Evolutionary conservation across 345 rosid species (phyloP).

Genomic region (Passiflora organensis): DNA sequence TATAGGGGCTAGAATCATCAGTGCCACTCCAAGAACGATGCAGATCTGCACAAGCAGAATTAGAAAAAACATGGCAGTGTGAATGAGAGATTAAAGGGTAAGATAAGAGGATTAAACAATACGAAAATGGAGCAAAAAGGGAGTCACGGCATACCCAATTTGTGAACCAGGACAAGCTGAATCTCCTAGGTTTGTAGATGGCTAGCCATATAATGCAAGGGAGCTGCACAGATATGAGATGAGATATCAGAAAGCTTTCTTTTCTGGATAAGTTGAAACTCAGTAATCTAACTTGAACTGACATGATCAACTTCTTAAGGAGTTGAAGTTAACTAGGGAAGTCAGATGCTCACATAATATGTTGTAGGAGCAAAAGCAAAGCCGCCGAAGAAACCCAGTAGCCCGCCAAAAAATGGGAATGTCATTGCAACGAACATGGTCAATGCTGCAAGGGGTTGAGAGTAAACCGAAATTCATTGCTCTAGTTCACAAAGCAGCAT

Average conservation of each 20-base stretch:
- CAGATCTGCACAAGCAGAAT: slow-evolving; percentile 26
- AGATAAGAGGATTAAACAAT: too few relatives aligned
- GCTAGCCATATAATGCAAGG: slow-evolving; percentile 78
- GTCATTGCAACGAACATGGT: slow-evolving; percentile 52
- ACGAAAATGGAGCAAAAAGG: too few relatives aligned
- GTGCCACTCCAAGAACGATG: slow-evolving; percentile 31
- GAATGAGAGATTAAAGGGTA: too few relatives aligned
- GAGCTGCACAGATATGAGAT: slow-evolving; percentile 34
- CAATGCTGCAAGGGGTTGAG: slow-evolving; percentile 32
- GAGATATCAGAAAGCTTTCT: not conserved
- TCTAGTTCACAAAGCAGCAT: too few relatives aligned
- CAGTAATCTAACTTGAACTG: too few relatives aligned
- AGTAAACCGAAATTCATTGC: too few relatives aligned
- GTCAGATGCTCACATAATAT: slow-evolving; percentile 42
- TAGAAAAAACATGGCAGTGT: not conserved
- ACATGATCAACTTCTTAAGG: too few relatives aligned
- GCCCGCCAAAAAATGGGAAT: slow-evolving; percentile 72
- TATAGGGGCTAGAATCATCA: slow-evolving; percentile 46
- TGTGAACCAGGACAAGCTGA: slow-evolving; percentile 51
- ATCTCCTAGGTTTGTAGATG: slow-evolving; percentile 57
- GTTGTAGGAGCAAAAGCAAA: slow-evolving; percentile 77
- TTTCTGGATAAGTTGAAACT: too few relatives aligned
- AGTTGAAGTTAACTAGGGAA: too few relatives aligned
- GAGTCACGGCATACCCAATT: too few relatives aligned
- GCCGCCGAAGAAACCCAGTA: slow-evolving; percentile 74